Conservation (phyloP, 2,329 filamentous ascomycete genomes). For the Xylaria sp. region DNA sequence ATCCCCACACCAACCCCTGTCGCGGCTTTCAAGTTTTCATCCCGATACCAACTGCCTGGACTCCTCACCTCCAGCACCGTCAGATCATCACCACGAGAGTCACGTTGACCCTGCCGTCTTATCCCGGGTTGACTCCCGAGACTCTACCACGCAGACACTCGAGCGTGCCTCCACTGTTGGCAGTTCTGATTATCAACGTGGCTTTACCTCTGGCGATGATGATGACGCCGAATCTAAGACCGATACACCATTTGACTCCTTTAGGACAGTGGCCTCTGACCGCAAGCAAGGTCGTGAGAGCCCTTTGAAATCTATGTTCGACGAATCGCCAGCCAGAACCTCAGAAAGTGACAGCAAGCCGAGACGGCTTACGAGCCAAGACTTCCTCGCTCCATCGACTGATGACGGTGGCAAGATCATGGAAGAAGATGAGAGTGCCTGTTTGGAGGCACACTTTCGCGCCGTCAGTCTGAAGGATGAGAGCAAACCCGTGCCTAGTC, state of each 20-base stretch:
- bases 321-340: constrained; percentile 65
- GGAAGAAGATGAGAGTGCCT: constrained; percentile 55
- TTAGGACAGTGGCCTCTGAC: constrained; percentile 64
- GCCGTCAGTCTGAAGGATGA: constrained; percentile 21
- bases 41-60: constrained; percentile 47
- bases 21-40: constrained; percentile 50
- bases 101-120: constrained; percentile 15
- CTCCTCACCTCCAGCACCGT: constrained; percentile 38
- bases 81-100: constrained; percentile 29
- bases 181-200: constrained; percentile 65
- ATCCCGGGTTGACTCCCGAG: constrained; percentile 27
- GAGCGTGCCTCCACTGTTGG: constrained; percentile 61
- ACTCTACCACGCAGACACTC: constrained; percentile 32
- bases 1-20: constrained; percentile 52
- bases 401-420: constrained; percentile 53
- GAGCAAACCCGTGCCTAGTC: constrained; percentile 22
- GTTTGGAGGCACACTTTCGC: constrained; percentile 30
- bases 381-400: constrained; percentile 51
- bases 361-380: constrained; percentile 54
- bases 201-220: constrained; percentile 63
- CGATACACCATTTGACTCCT: constrained; percentile 71
- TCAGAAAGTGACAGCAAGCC: constrained; percentile 45
- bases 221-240: constrained; percentile 58
- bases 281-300: constrained; percentile 63
- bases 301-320: constrained; percentile 73